Evolutionary conservation across 768 basidiomycete species (phyloP).

Genomic region (Hygrophorus russula): DNA sequence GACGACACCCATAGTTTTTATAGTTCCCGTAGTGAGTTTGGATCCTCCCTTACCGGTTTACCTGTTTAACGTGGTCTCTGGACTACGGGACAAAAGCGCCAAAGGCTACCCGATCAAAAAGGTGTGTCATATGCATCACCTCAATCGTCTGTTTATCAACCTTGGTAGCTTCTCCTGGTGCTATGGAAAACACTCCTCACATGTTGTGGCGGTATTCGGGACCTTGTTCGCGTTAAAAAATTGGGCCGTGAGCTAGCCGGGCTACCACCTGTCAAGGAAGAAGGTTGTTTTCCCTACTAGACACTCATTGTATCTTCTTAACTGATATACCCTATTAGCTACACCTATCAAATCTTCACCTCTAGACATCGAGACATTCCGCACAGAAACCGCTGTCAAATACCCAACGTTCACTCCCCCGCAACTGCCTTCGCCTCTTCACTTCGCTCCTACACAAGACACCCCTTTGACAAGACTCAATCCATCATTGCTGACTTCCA

Average conservation of each 20-base stretch:
- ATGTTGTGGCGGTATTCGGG: slow-evolving; percentile 88
- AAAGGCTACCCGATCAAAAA: slow-evolving; percentile 98
- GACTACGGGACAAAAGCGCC: slow-evolving; percentile 84
- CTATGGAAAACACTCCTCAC: slow-evolving; percentile 91
- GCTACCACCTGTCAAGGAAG: slow-evolving; percentile 46
- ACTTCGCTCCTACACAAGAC: slow-evolving; percentile 22
- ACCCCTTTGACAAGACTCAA: slow-evolving; percentile 22
- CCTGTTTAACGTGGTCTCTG: slow-evolving; percentile 82
- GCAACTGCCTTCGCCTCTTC: slow-evolving; percentile 24
- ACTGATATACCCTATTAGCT: slow-evolving; percentile 20
- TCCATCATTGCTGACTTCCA: slow-evolving; percentile 36
- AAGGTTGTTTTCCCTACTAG: slow-evolving; percentile 15
- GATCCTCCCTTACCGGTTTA: slow-evolving; percentile 92
- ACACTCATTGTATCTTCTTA: slow-evolving; percentile 1
- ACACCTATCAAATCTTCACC: slow-evolving; percentile 82
- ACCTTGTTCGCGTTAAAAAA: slow-evolving; percentile 72
- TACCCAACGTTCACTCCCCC: slow-evolving; percentile 88
- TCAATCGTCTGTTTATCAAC: slow-evolving; percentile 4
- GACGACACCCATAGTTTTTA: slow-evolving; percentile 1
- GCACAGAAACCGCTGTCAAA: slow-evolving; percentile 85
- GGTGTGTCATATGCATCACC: slow-evolving; percentile 27
- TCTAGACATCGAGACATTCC: slow-evolving; percentile 81
- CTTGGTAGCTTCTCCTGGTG: slow-evolving; percentile 69
- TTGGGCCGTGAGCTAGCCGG: slow-evolving; percentile 79
- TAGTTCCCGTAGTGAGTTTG: slow-evolving; percentile 62